A percentile compares a stretch with the other conserved stretches of the same genome.
Evolutionary conservation across 352 stramenopile species (phyloP).

Genomic region (Globisporangium splendens): DNA sequence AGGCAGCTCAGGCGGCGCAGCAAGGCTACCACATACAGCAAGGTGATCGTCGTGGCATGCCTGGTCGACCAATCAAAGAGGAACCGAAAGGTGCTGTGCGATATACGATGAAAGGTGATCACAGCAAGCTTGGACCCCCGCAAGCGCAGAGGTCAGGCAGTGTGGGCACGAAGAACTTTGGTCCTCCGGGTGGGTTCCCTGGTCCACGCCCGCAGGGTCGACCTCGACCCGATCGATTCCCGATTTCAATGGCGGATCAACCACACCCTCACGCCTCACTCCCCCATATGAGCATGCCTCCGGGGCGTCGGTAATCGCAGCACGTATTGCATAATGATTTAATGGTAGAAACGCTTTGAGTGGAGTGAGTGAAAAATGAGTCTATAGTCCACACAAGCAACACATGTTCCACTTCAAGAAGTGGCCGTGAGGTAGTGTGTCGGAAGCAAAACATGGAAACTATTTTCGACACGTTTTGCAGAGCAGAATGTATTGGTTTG

Average conservation of each 20-base stretch:
- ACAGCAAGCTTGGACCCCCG: constrained; percentile 6
- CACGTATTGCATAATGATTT: too few species aligned
- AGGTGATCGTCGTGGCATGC: constrained; percentile 50
- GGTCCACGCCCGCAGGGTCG: constrained; percentile 23
- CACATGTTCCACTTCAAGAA: too few species aligned
- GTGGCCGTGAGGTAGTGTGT: too few species aligned
- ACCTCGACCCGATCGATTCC: constrained; percentile 52
- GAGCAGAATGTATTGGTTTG: too few species aligned
- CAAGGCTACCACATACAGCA: too few species aligned
- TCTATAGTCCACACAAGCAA: too few species aligned
- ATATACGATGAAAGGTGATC: too few species aligned
- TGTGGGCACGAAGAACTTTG: constrained; percentile 70
- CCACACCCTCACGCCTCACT: constrained; percentile 69
- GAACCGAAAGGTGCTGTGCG: too few species aligned
- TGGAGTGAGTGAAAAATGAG: too few species aligned
- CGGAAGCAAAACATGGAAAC: too few species aligned
- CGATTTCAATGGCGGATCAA: constrained; percentile 65
- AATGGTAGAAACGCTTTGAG: too few species aligned
- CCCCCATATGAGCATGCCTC: constrained; percentile 33
- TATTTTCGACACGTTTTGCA: too few species aligned
- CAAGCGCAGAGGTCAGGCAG: constrained; percentile 51
- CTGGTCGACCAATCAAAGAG: constrained; percentile 16
- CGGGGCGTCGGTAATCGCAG: constrained; percentile 50
- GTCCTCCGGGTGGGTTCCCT: constrained; percentile 18
- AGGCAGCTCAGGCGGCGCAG: constrained; percentile 23